These are phyloP conservation scores for Tetrapisispora phaffii DNA, from an alignment of 805 yeast species.

Conservation along the genomic window DNA sequence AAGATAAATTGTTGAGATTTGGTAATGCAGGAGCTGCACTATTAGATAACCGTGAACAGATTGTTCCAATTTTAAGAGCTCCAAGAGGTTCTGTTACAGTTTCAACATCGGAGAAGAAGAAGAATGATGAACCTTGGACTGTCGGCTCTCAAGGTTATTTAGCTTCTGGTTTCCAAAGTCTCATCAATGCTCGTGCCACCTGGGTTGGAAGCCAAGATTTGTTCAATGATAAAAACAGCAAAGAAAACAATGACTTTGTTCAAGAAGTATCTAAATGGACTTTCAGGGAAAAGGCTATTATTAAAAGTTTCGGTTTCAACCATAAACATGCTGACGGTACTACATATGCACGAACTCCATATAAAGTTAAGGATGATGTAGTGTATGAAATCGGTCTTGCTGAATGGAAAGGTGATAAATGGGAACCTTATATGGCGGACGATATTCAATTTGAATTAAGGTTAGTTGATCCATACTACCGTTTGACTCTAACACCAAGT, in stretches of 20 bases:
- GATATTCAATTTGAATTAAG: constrained; percentile 75
- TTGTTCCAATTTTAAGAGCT: constrained; percentile 63
- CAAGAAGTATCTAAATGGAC: constrained; percentile 55
- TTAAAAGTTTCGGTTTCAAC: constrained; percentile 43
- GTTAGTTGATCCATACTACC: constrained; percentile 92
- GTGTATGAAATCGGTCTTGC: constrained; percentile 41
- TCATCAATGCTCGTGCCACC: constrained; percentile 62
- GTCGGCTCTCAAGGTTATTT: constrained; percentile 70
- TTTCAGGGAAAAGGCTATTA: constrained; percentile 56
- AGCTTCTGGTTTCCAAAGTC: constrained; percentile 70
- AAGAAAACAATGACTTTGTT: constrained; percentile 33
- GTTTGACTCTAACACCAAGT: constrained; percentile 49
- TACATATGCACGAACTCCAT: constrained; percentile 37
- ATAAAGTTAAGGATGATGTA: constrained; percentile 69
- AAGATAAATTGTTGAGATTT: constrained; percentile 21
- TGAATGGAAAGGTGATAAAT: constrained; percentile 43
- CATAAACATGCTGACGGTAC: constrained; percentile 43
- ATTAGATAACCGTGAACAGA: constrained; percentile 54
- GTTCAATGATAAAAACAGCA: constrained; percentile 33
- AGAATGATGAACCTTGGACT: constrained; percentile 64
- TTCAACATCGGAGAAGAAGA: constrained; percentile 23
- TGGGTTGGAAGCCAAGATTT: constrained; percentile 72
- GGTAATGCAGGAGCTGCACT: constrained; percentile 55
- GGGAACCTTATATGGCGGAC: constrained; percentile 59
- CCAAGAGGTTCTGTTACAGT: constrained; percentile 54